phyloP scores from a whole-genome alignment of 2,329 filamentous ascomycete species.

The Epichloe sylvatica region DNA sequence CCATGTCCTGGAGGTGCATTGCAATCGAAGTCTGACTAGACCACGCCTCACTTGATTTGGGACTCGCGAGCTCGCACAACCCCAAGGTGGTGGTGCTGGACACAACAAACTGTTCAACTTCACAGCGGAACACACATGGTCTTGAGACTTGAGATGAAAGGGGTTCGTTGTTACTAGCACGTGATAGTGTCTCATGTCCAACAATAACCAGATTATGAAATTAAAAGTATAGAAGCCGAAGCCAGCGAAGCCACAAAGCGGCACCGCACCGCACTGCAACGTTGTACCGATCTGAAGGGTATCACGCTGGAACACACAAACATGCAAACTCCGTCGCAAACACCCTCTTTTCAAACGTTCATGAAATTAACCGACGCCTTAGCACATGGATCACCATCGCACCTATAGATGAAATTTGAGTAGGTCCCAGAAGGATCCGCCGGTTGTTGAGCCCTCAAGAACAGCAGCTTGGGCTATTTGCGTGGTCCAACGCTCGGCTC shows the following conservation, averaged over 20 bases:
- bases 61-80: too few species aligned
- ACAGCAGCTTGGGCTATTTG: conserved; percentile 32
- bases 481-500: conserved; percentile 61
- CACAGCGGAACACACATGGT: too few species aligned
- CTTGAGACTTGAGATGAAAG: too few species aligned
- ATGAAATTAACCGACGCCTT: neutral
- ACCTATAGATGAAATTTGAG: conserved; percentile 14
- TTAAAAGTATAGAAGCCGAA: neutral
- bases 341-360: neutral
- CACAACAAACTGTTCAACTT: too few species aligned
- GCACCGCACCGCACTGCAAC: neutral
- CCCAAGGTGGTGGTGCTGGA: too few species aligned
- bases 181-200: too few species aligned
- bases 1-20: too few species aligned
- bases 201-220: neutral
- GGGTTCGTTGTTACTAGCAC: too few species aligned
- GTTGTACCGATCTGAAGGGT: neutral
- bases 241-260: neutral
- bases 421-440: conserved; percentile 33
- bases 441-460: conserved; percentile 17
- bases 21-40: too few species aligned
- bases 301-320: conserved; percentile 2
- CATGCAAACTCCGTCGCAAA: neutral
- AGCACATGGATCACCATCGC: neutral
- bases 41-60: too few species aligned